Conservation (phyloP, 306 rosid species). For the Cotoneaster glaucophyllus region DNA sequence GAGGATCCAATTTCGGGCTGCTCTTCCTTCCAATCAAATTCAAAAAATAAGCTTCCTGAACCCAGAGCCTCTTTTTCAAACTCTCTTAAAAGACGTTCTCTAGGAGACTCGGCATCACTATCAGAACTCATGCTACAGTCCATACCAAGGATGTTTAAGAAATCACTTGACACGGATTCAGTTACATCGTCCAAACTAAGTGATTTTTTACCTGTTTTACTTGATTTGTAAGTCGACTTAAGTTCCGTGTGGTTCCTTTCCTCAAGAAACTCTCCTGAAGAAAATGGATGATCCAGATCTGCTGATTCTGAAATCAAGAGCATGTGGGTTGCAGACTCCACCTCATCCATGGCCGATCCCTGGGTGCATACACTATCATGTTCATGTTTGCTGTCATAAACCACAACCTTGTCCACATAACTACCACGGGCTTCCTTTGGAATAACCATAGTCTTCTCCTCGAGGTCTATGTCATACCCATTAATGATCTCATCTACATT, state of each 20-base stretch:
- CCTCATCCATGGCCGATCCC: conserved; percentile 24
- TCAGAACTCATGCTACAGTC: conserved; percentile 31
- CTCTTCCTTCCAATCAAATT: conserved; percentile 37
- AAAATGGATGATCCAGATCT: conserved; percentile 6
- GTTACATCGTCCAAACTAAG: conserved; percentile 49
- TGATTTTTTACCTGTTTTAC: conserved; percentile 29
- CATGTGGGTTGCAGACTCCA: conserved; percentile 19
- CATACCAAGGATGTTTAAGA: conserved; percentile 46
- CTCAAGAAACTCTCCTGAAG: conserved; percentile 18
- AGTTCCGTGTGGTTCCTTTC: conserved; percentile 19
- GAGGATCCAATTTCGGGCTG: conserved; percentile 19
- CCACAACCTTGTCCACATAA: conserved; percentile 16
- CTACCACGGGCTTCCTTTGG: conserved; percentile 15
- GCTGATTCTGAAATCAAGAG: conserved; percentile 11
- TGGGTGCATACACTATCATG: conserved; percentile 17
- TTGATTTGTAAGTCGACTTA: conserved; percentile 28
- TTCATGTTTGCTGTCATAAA: conserved; percentile 22
- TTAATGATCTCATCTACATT: conserved; percentile 36
- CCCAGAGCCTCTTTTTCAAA: conserved; percentile 57
- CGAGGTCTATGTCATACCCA: conserved; percentile 29
- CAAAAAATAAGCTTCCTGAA: conserved; percentile 32
- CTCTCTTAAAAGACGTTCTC: conserved; percentile 63
- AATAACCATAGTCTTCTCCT: conserved; percentile 19
- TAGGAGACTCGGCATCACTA: conserved; percentile 58
- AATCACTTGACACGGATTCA: conserved; percentile 63